Base-by-base conservation (phyloP, 768 basidiomycete genomes). In the Tremella yokohamensis region DNA sequence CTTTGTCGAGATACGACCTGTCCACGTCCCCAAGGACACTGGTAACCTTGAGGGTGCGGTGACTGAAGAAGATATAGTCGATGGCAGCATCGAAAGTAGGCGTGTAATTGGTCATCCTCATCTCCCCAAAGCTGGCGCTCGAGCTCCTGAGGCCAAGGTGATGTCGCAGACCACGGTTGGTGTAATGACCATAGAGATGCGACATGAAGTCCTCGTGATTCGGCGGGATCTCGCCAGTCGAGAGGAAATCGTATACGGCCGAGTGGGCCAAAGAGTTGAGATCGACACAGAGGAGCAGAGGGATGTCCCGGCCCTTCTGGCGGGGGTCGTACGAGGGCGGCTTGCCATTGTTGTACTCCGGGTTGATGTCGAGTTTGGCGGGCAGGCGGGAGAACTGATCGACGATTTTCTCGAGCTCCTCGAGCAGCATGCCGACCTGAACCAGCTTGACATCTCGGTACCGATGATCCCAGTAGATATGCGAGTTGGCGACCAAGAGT, bases 381-480 rank as follows among this genome's bases (percentile, higher is more conserved):
- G 94, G 92, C 45, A 92, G 84, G 68, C 83, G 85, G 38, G 91
- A 86, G 74, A 97, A 97, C 68, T 83, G 84, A 54, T 84, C 81
- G 1, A 87, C 87, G 52, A 90, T 85, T 82, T 92, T 94, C 79
- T 91, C 88, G 18, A 96, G 79, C 76, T 97, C 93, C 59, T 97
- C 94, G 59, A 96, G 80, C 49, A 98, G 80, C 62, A 98, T 81
- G 3, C 90, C 93, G n/a, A 83, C 84, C 73, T 99, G 96, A 6
- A 98, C 91, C 63, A 99, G 84, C 79, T 99, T 99, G 79, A 99
- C 96, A 75, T 99, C 96, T 51, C 89, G 80, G 79, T 84, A 96
- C 50, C 83, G 83, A 12, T 88, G 89, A 74, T 97, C 88, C 94
- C 94, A 98, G 66, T 87, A 84, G 57, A 97, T 84, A 75, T 99